These are phyloP conservation scores for Hypoxylon trugodes DNA, from an alignment of 495 filamentous ascomycete species.

Conservation along the genomic window DNA sequence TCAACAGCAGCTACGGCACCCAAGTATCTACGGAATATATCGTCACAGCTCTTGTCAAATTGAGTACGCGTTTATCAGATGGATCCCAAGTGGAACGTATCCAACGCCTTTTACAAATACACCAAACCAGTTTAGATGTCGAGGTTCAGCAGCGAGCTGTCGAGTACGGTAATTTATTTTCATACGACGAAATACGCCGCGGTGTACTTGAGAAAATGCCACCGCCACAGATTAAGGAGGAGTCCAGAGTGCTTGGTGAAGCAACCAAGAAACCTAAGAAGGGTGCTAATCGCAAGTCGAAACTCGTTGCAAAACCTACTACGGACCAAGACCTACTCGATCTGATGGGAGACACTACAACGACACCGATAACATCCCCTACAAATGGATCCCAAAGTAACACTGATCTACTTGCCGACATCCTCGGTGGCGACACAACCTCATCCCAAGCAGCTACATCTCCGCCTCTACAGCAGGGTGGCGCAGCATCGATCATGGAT, in stretches of 20 bases:
- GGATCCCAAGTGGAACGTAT: slow-evolving; percentile 84
- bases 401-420: slow-evolving; percentile 87
- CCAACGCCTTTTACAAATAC: slow-evolving; percentile 74
- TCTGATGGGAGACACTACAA: slow-evolving; percentile 82
- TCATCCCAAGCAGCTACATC: slow-evolving; percentile 63
- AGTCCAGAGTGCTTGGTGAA: slow-evolving; percentile 88
- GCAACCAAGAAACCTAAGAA: slow-evolving; percentile 82
- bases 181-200: slow-evolving; percentile 82
- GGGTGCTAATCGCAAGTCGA: slow-evolving; percentile 75
- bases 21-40: slow-evolving; percentile 94
- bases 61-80: slow-evolving; percentile 87
- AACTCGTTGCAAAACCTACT: slow-evolving; percentile 75
- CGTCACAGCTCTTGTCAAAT: slow-evolving; percentile 92
- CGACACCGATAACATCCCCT: slow-evolving; percentile 54
- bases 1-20: slow-evolving; percentile 90
- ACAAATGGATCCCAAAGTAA: slow-evolving; percentile 78
- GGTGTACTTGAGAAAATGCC: slow-evolving; percentile 98
- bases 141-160: slow-evolving; percentile 96
- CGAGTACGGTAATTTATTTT: slow-evolving; percentile 93
- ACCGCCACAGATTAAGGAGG: slow-evolving; percentile 92
- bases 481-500: slow-evolving; percentile 85
- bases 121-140: slow-evolving; percentile 85
- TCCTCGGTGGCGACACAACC: slow-evolving; percentile 71
- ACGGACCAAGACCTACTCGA: slow-evolving; percentile 89
- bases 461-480: slow-evolving; percentile 60